Evolutionary conservation across 768 basidiomycete genomes (phyloP).

Genomic region (Cystoderma amianthinum): DNA sequence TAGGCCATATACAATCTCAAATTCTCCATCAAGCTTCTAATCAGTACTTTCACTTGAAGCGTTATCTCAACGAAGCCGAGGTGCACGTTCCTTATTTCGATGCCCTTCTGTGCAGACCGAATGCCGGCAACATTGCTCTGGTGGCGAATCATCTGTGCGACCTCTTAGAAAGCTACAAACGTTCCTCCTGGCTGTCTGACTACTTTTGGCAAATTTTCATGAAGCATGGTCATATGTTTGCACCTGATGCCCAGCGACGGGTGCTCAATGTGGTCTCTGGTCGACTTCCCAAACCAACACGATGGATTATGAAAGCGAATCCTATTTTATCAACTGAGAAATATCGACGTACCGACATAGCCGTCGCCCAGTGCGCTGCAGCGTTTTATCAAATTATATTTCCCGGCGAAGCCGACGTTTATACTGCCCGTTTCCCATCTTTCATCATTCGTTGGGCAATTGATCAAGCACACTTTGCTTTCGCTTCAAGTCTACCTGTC

Average conservation of each 20-base stretch:
- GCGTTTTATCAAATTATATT: slow-evolving; percentile 17
- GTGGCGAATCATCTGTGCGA: slow-evolving; percentile 28
- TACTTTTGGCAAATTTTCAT: slow-evolving; percentile 36
- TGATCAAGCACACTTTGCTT: slow-evolving; percentile 13
- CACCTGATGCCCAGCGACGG: slow-evolving; percentile 4
- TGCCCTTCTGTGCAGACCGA: slow-evolving; percentile 23
- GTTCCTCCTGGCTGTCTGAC: slow-evolving; percentile 25
- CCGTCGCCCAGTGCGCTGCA: slow-evolving; percentile 8
- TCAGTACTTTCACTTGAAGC: slow-evolving; percentile 33
- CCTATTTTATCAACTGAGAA: background rate
- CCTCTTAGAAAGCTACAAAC: slow-evolving; percentile 21
- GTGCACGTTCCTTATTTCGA: slow-evolving; percentile 42
- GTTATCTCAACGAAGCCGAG: slow-evolving; percentile 26
- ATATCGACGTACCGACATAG: background rate
- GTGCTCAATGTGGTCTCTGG: background rate
- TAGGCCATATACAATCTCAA: slow-evolving; percentile 11
- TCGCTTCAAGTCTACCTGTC: slow-evolving; percentile 20
- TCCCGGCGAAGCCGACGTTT: slow-evolving; percentile 11
- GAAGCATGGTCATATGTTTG: slow-evolving; percentile 14
- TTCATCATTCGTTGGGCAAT: slow-evolving; percentile 18
- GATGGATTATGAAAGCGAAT: background rate
- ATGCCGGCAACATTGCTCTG: slow-evolving; percentile 17
- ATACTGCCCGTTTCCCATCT: background rate
- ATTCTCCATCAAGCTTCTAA: slow-evolving; percentile 24
- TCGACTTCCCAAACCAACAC: background rate